Base-by-base conservation (phyloP, 148 eudicot species). In the Vaccinium myrtillus region DNA sequence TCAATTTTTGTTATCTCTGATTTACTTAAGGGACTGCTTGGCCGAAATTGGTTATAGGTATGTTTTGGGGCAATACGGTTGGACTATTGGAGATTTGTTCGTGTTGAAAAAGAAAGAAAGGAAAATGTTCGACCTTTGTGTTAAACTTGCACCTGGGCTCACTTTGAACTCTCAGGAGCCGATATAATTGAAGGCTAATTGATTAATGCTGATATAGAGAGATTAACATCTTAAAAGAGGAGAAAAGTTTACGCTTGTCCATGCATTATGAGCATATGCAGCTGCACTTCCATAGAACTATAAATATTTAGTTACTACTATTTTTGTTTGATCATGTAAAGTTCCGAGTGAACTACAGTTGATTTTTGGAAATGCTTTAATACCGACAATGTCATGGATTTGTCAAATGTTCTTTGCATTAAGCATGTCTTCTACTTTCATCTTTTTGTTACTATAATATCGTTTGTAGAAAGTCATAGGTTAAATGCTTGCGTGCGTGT, bases 101-200 rank as follows among this genome's bases (percentile, higher is more conserved):
- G 6, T 71, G 48, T 36, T 30, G 21, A 32, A 13, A 71, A 71
- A 67, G 73, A 63, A 27, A 70, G 18, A 36, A 50, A 14, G n/a
- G 48, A 77, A 21, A 59, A 80, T 63, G 19, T 59, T 80, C 3
- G 15, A 55, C 81, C 67, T 56, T 36, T 39, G 71, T 59, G 69
- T 30, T 23, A 46, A 49, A n/a, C 80, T 77, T 80, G 32, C 49
- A 43, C 53, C 70, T 80, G n/a, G 54, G 82, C 49, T n/a, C n/a
- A 75, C 56, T 30, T 23, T 48, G 46, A 77, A 77, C 79, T 50
- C 79, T 77, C 36, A 49, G 56, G 25, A 8, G 23, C 51, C 23
- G 14, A 51, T 75, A 43, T 15, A 75, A 7, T 43, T 43, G 46
- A 53, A 15, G 8, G 18, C 36, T 77, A 50, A 32, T 12, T 9